Percentiles rank a stretch among this genome's conserved stretches.
Evolutionary conservation across 2,329 filamentous ascomycete species (phyloP).

Genomic region (Penicillium sp.): DNA sequence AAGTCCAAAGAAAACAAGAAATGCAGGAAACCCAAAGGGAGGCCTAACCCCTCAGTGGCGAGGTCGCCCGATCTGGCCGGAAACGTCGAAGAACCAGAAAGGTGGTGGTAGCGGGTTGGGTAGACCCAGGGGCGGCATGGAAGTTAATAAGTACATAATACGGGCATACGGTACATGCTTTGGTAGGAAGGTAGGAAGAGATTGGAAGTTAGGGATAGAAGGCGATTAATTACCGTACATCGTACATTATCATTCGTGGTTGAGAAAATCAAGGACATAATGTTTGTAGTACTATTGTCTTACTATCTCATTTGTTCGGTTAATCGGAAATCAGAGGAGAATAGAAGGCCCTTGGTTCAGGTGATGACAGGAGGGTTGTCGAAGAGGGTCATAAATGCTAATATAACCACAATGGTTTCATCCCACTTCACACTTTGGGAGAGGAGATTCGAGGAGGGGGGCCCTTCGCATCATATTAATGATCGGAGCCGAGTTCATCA

Average conservation of each 20-base stretch:
- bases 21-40: slow-evolving; percentile 1
- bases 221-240: neutral
- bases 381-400: neutral
- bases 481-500: neutral
- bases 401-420: neutral
- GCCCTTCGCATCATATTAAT: neutral
- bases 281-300: neutral
- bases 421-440: neutral
- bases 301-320: neutral
- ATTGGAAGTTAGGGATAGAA: neutral
- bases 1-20: neutral
- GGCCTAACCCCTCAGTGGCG: slow-evolving; percentile 12
- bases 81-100: slow-evolving; percentile 2
- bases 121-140: neutral
- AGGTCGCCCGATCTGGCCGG: slow-evolving; percentile 8
- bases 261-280: neutral
- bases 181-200: neutral
- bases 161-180: neutral
- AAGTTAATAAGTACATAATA: neutral
- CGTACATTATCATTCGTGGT: neutral
- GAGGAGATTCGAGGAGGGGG: neutral
- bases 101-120: neutral
- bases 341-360: slow-evolving; percentile 1
- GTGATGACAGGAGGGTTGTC: neutral
- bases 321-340: neutral